phyloP scores from a whole-genome alignment of 306 rosid genomes.

The Fragaria vesca region DNA sequence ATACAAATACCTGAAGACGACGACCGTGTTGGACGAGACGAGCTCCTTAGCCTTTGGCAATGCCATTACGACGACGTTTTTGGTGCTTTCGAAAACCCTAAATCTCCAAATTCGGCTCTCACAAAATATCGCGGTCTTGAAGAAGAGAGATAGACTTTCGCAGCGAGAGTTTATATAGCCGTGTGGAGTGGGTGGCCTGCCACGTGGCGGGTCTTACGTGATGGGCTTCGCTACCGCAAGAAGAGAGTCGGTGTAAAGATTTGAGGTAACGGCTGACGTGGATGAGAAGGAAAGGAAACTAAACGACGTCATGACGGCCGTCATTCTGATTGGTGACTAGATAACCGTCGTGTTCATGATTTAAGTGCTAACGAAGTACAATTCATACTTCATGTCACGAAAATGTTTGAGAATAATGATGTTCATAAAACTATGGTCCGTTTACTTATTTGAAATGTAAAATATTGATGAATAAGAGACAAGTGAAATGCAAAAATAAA shows the following conservation, averaged over 20 bases:
- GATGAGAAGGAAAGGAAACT: background rate
- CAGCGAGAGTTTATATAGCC: background rate
- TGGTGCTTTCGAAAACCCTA: background rate
- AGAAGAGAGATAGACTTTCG: background rate
- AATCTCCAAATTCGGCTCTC: background rate
- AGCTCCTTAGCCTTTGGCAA: constrained; percentile 76
- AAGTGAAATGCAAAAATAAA: too few species aligned
- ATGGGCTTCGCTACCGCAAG: background rate
- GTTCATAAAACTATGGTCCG: too few species aligned
- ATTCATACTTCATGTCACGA: too few species aligned
- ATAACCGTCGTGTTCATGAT: background rate
- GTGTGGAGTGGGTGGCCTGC: background rate
- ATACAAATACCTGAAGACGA: constrained; percentile 74
- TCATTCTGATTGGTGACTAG: too few species aligned
- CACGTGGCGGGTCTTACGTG: background rate
- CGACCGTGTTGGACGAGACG: constrained; percentile 62
- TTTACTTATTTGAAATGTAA: too few species aligned
- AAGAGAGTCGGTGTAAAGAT: background rate
- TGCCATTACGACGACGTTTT: constrained; percentile 49
- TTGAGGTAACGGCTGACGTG: background rate
- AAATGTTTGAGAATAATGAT: too few species aligned
- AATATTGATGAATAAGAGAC: too few species aligned
- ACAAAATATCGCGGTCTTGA: background rate
- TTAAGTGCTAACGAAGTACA: too few species aligned
- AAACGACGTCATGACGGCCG: background rate